A percentile compares a stretch with the other conserved stretches of the same genome.
Evolutionary conservation across 352 stramenopile species (phyloP).

Genomic region (Globisporangium parvum): DNA sequence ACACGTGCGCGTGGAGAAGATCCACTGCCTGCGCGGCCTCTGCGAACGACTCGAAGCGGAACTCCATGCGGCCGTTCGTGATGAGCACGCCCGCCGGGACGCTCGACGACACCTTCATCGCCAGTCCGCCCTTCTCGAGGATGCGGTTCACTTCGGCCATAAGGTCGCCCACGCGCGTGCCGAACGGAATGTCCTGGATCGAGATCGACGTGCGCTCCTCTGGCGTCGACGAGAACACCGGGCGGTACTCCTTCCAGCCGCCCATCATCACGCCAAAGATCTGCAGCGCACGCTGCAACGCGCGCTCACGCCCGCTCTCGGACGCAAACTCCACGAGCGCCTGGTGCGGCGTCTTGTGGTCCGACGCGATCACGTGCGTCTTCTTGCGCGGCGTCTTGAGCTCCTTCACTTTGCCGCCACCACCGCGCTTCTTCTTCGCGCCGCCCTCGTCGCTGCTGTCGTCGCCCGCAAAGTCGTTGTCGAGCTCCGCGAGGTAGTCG

Average conservation of each 20-base stretch:
- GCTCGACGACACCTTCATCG: constrained; percentile 40
- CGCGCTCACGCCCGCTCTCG: constrained; percentile 33
- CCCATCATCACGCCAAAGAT: constrained; percentile 88
- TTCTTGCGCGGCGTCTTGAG: constrained; percentile 48
- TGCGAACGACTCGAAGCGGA: constrained; percentile 61
- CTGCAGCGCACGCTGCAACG: constrained; percentile 69
- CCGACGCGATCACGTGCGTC: constrained; percentile 66
- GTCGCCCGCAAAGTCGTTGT: constrained; percentile 26
- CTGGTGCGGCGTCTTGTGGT: constrained; percentile 62
- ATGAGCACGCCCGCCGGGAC: constrained; percentile 10
- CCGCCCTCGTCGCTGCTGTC: constrained; percentile 14
- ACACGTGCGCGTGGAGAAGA: constrained; percentile 46
- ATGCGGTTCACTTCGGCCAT: constrained; percentile 56
- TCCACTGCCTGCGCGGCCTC: constrained; percentile 74
- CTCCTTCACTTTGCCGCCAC: constrained; percentile 17
- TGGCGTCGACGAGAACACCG: constrained; percentile 58
- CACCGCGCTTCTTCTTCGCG: constrained; percentile 17
- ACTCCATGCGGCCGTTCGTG: constrained; percentile 71
- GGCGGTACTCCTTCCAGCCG: constrained; percentile 76
- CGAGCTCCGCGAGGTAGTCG: constrained; percentile 25
- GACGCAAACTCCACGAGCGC: constrained; percentile 75
- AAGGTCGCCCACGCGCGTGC: constrained; percentile 51
- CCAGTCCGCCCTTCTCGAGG: constrained; percentile 30
- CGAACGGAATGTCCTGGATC: constrained; percentile 76
- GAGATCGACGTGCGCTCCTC: constrained; percentile 50